These are phyloP conservation scores for Cyclostephanos tholiformis DNA, from an alignment of 108 stramenopile species.

Conservation along the genomic window DNA sequence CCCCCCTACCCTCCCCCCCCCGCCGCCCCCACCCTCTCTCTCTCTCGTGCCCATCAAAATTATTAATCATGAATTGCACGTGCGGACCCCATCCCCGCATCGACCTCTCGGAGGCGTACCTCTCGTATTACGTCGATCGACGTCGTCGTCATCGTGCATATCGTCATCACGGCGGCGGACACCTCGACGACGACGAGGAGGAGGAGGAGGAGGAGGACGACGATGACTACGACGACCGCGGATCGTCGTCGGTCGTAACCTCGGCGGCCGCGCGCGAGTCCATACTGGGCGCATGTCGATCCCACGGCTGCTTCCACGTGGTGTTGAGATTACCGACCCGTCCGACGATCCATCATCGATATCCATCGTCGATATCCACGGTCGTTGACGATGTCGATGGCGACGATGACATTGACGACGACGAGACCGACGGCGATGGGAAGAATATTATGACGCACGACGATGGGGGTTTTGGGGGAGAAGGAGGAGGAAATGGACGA, in stretches of 20 bases:
- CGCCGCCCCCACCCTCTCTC: too few species aligned
- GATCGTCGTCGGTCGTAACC: too few species aligned
- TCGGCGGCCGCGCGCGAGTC: conserved; percentile 2
- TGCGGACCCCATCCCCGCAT: conserved; percentile 39
- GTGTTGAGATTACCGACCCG: not conserved
- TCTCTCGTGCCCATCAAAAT: too few species aligned
- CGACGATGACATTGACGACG: not conserved
- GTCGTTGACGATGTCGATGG: not conserved
- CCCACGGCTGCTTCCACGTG: conserved; percentile 53
- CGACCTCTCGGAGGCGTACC: conserved; percentile 30
- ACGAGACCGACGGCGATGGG: too few species aligned
- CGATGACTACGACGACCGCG: not conserved
- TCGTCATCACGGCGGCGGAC: not conserved
- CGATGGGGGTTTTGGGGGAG: not conserved
- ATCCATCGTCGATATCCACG: too few species aligned
- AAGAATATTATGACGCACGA: too few species aligned
- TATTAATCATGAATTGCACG: conserved; percentile 18
- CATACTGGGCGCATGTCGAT: conserved; percentile 35
- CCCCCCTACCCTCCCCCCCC: too few species aligned
- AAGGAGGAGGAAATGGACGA: not conserved
- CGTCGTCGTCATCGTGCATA: not conserved
- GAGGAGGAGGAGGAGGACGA: not conserved
- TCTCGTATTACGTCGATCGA: not conserved
- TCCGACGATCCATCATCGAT: not conserved
- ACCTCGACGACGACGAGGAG: not conserved